Evolutionary conservation across 192 early-diverging fungal species (phyloP).

Genomic region (Funneliformis mosseae): DNA sequence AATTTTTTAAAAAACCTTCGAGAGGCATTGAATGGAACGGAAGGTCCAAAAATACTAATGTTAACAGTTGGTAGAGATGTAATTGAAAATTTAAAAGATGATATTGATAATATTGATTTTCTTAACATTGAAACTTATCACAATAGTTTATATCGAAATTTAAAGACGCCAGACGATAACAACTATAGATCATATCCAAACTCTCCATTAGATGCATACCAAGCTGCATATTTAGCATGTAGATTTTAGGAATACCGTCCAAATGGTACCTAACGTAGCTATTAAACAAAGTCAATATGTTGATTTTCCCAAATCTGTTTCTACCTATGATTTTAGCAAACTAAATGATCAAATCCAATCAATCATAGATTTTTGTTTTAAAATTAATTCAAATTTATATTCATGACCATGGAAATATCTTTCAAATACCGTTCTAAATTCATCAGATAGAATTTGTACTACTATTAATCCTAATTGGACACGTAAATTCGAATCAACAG

Average conservation of each 20-base stretch:
- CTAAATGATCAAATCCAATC: constrained; percentile 59
- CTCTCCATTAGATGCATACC: constrained; percentile 33
- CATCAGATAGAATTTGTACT: constrained; percentile 44
- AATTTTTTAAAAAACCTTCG: not conserved
- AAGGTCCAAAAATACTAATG: not conserved
- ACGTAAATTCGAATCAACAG: constrained; percentile 56
- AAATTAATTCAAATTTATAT: constrained; percentile 54
- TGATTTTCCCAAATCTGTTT: constrained; percentile 43
- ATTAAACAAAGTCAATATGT: constrained; percentile 18
- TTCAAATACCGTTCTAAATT: constrained; percentile 47
- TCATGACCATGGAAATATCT: constrained; percentile 69
- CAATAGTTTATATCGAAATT: not conserved
- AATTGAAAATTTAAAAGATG: not conserved
- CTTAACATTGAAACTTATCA: not conserved
- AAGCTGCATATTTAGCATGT: constrained; percentile 54
- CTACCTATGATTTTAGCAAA: not conserved
- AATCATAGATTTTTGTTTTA: constrained; percentile 51
- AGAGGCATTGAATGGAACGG: not conserved
- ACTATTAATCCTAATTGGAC: constrained; percentile 51
- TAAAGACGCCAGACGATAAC: too few relatives aligned
- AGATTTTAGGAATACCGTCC: constrained; percentile 61
- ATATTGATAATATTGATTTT: too few relatives aligned
- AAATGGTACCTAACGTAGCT: constrained; percentile 34
- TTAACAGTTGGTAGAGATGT: not conserved
- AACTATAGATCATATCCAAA: not conserved